These are phyloP conservation scores for Phlegmacium glaucopus DNA, from an alignment of 768 basidiomycete genomes.

Conservation along the genomic window DNA sequence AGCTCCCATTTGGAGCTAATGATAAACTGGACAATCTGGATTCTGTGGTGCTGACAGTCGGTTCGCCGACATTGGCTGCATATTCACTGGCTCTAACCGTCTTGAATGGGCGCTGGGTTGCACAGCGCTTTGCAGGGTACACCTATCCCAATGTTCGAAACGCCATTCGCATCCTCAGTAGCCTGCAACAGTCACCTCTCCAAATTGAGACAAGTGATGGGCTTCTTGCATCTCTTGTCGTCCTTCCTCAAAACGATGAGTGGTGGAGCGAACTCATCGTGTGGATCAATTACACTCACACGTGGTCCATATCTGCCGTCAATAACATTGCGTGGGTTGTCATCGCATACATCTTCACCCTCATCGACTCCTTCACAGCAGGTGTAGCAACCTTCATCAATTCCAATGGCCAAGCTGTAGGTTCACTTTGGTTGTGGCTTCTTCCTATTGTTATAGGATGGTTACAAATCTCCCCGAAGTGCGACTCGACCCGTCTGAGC, in stretches of 20 bases:
- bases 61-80: conserved; percentile 41
- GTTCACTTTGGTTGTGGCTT: conserved; percentile 42
- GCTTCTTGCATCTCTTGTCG: conserved; percentile 37
- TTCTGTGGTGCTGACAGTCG: conserved; percentile 40
- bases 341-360: conserved; percentile 39
- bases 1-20: conserved; percentile 44
- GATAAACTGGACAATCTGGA: conserved; percentile 38
- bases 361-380: conserved; percentile 30
- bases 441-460: conserved; percentile 39
- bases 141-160: conserved; percentile 26
- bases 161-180: conserved; percentile 32
- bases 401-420: conserved; percentile 34
- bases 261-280: conserved; percentile 36
- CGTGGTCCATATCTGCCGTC: conserved; percentile 35
- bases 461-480: conserved; percentile 38
- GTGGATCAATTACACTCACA: conserved; percentile 32
- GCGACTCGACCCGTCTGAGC: conserved; percentile 28
- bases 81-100: conserved; percentile 43
- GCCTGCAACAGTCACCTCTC: conserved; percentile 41
- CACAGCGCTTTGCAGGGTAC: conserved; percentile 25
- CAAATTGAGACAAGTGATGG: conserved; percentile 21
- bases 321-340: conserved; percentile 41
- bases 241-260: conserved; percentile 37
- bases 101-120: conserved; percentile 42
- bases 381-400: conserved; percentile 16